Conservation (phyloP, 352 stramenopile genomes). For the Phytophthora gonapodyides region DNA sequence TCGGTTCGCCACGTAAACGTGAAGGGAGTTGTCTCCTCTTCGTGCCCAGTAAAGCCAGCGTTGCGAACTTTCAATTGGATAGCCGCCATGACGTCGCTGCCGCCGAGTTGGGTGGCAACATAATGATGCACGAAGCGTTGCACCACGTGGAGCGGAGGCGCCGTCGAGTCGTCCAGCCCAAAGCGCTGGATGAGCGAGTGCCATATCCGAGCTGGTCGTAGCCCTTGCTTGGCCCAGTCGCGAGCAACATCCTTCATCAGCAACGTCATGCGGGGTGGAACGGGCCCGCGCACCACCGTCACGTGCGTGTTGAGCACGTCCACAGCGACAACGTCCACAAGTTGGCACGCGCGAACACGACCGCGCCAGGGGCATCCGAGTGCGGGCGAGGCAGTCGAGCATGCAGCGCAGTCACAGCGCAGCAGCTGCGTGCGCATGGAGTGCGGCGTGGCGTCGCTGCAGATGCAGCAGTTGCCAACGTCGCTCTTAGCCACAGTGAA, state of each 20-base stretch:
- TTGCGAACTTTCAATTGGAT: too few relatives aligned
- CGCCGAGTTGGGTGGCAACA: not conserved
- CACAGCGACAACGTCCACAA: not conserved
- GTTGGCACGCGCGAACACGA: conserved; percentile 1
- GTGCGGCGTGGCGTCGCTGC: too few relatives aligned
- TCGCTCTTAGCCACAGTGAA: too few relatives aligned
- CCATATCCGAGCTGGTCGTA: conserved; percentile 3
- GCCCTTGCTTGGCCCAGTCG: conserved; percentile 11
- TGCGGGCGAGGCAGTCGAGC: not conserved
- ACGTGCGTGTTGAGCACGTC: conserved; percentile 4
- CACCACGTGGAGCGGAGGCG: not conserved
- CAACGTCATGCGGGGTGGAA: not conserved
- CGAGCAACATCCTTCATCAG: conserved; percentile 8
- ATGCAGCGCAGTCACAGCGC: not conserved
- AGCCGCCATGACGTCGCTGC: too few relatives aligned
- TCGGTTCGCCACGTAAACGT: too few relatives aligned
- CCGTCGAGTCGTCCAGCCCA: not conserved
- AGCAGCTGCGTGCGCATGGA: too few relatives aligned
- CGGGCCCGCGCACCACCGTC: not conserved
- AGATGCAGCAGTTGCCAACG: too few relatives aligned
- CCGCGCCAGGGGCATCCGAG: conserved; percentile 16
- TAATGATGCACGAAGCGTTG: conserved; percentile 20
- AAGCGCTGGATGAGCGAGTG: conserved; percentile 6
- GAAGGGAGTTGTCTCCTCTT: too few relatives aligned
- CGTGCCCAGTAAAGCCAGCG: too few relatives aligned